Percentiles rank a stretch among this genome's conserved stretches.
Evolutionary conservation across 139 green algal species (phyloP).

Genomic region (Chlamydomonas applanata): DNA sequence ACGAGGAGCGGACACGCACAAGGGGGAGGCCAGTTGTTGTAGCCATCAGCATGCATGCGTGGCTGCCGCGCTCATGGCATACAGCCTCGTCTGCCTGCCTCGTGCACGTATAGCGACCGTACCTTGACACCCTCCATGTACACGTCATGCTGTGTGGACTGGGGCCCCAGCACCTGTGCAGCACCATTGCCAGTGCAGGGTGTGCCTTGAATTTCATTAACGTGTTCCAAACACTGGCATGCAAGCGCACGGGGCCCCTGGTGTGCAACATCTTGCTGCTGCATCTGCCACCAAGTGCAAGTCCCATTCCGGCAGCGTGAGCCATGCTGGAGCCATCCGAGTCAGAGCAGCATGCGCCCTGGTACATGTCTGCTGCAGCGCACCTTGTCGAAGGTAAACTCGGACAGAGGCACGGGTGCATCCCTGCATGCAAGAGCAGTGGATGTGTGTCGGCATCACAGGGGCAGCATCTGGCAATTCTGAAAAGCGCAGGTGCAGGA

Average conservation of each 20-base stretch:
- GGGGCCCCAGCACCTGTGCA: constrained; percentile 50
- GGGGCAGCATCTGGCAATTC: neutral
- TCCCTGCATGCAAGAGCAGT: constrained; percentile 20
- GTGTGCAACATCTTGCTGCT: neutral
- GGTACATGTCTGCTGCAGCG: neutral
- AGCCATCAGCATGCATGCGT: too few relatives aligned
- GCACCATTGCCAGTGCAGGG: neutral
- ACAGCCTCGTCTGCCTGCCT: too few relatives aligned
- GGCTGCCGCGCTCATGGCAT: too few relatives aligned
- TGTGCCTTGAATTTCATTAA: too few relatives aligned
- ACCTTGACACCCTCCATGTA: too few relatives aligned
- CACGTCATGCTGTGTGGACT: constrained; percentile 60
- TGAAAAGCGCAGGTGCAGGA: neutral
- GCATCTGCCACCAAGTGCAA: neutral
- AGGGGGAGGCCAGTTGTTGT: too few relatives aligned
- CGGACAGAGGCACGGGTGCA: constrained; percentile 23
- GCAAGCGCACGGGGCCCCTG: neutral
- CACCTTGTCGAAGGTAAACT: constrained; percentile 26
- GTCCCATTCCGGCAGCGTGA: neutral
- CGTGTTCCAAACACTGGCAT: neutral
- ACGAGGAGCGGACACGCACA: too few relatives aligned
- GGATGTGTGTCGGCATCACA: too few relatives aligned
- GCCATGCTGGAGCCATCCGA: neutral
- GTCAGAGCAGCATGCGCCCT: neutral
- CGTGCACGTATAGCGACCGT: too few relatives aligned